Conservation (phyloP, 257 asterid species). For the Ballota nigra region DNA sequence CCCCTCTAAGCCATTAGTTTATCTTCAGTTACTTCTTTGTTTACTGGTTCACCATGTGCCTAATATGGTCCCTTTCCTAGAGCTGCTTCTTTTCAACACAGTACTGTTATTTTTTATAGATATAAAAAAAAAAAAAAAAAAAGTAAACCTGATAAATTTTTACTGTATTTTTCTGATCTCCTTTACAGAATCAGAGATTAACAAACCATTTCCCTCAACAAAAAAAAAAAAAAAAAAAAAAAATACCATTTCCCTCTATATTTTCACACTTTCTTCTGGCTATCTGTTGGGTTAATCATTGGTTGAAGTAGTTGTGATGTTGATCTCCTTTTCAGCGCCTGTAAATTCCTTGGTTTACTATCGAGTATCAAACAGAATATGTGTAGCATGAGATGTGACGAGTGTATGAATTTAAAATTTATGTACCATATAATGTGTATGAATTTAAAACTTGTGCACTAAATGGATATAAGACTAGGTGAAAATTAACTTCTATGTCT, state of each 20-base stretch:
- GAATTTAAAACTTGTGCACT: too few species aligned
- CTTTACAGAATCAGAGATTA: not conserved
- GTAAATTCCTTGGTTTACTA: too few species aligned
- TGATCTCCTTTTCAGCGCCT: too few species aligned
- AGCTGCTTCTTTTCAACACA: not conserved
- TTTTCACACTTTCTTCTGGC: not conserved
- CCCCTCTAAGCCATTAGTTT: constrained; percentile 22
- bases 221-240: too few species aligned
- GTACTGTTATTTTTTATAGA: not conserved
- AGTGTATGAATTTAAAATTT: too few species aligned
- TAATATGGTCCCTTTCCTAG: not conserved
- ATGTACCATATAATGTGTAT: too few species aligned
- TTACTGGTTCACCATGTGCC: not conserved
- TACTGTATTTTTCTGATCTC: not conserved
- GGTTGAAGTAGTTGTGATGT: too few species aligned
- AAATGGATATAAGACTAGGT: too few species aligned
- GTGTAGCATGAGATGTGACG: too few species aligned
- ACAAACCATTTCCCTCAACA: not conserved
- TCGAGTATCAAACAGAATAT: too few species aligned
- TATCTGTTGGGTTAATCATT: too few species aligned
- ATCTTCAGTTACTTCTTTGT: not conserved
- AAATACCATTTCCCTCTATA: not conserved
- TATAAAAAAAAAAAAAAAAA: not conserved
- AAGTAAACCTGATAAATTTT: not conserved
- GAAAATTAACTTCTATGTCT: too few species aligned